Base-by-base conservation (phyloP, 768 basidiomycete genomes). In the Pleurotus giganteus region DNA sequence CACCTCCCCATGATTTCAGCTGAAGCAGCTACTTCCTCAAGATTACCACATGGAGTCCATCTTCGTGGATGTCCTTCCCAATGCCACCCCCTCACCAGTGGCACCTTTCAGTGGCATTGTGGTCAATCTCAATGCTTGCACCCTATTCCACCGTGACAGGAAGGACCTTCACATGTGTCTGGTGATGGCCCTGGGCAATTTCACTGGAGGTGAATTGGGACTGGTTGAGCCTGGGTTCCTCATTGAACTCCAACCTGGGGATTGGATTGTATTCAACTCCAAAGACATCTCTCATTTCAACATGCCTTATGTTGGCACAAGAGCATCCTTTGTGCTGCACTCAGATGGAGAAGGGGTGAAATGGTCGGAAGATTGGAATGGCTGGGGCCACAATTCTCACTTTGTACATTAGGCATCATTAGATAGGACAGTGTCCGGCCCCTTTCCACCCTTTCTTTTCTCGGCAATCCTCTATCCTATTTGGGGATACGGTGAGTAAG, bases 211-310 rank as follows among this genome's bases (percentile, higher is more conserved):
- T 4, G 63, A 66, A 15, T 34, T 69, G 1, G 49, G 55, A 15
- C 44, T 69, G 2, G 41, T 56, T 46, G 65, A 70, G 50, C 52
- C 55, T 24, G 66, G 68, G 13, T 49, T 69, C 5, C 60, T 62
- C 9, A 23, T 69, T 31, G 44, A 60, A 5, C 17, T 61, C 0
- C 23, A 51, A 4, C 31, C 53, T 34, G 65, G 65, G 47, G 65
- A 70, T 56, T 36, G 58, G 1, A 15, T 65, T 12, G 56, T 62
- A 9, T 67, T 69, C 57, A 26, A 56, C 29, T 69, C 67, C 24
- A 37, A 27, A n/a, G 24, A 61, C 1, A 52, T 63, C 4, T 63
- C 55, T 32, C 66, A 69, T 52, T 67, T 64, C 43, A 68, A 68
- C 31, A 26, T 60, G 17, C 57, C 64, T 32, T 64, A 56, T n/a